Evolutionary conservation across 352 stramenopile genomes (phyloP), one percentile per base, ranked within the genome.

Genomic region (Pythium grandisporangium): DNA sequence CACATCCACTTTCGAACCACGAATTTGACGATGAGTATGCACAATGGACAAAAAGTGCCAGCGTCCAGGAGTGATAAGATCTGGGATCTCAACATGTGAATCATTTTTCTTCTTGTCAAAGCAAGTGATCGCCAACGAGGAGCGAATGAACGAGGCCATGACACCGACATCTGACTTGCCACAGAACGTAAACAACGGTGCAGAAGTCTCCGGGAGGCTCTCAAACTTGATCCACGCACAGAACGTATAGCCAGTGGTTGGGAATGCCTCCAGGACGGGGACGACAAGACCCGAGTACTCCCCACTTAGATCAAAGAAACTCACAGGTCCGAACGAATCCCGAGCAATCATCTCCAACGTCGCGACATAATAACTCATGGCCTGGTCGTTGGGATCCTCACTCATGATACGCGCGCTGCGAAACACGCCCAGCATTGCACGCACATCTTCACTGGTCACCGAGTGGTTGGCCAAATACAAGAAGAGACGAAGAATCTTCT

Each of bases 101-200:
- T 88, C 78, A 59, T 89, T 92, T 43, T 85, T 89, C 50, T 84
- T 80, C 49, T 85, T 85, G 58, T 92, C 78, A 51, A 88, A 84
- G 47, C 73, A 80, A 38, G 71, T 88, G 48, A 92, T 58, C 53
- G 87, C 68, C 12, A 92, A 48, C 8, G 78, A 88, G 34, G 78
- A 78, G 17, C 68, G 65, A 25, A 87, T 58, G 42, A 92, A 86
- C 7, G 70, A 88, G 47, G 73, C 80, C 57, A 78, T 82, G 45
- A 92, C 71, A 0, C 78, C 78, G 4, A 89, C 75, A 37, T 74
- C 75, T 0, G 73, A 77, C 30, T 86, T 87, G 16, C 70, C 73
- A 46, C 77, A 88, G 38, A 91, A 87, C 5, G 65, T 85, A 51
- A 88, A 92, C 19, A 92, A 55, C 16, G 78, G 78, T 23, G 78